phyloP scores from a whole-genome alignment of 2,329 filamentous ascomycete species.

The Sporothrix globosa region DNA sequence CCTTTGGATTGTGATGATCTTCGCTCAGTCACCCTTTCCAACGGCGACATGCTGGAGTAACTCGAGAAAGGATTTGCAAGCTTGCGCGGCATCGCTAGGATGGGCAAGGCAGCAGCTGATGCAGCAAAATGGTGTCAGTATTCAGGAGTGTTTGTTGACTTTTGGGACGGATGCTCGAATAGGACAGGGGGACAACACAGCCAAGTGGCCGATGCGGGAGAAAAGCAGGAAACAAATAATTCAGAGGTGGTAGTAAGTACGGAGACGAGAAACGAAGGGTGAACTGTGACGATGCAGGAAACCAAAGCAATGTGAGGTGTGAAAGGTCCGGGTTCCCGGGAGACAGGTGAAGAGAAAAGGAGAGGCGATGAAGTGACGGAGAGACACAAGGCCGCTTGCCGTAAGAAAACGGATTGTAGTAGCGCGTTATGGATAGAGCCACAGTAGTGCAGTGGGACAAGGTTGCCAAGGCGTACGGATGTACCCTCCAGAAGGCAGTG shows the following conservation, averaged over 20 bases:
- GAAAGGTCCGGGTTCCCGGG: background rate
- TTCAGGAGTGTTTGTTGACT: background rate
- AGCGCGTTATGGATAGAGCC: constrained; percentile 4
- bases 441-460: constrained; percentile 9
- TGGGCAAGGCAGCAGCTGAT: constrained; percentile 32
- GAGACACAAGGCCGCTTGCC: constrained; percentile 24
- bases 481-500: background rate
- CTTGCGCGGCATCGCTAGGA: constrained; percentile 60
- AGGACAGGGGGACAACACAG: background rate
- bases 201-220: constrained; percentile 1
- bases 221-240: background rate
- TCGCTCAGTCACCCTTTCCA: constrained; percentile 58
- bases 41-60: constrained; percentile 52
- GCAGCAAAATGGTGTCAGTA: constrained; percentile 23
- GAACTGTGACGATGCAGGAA: background rate
- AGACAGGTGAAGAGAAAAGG: background rate
- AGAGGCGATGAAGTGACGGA: background rate
- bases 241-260: background rate
- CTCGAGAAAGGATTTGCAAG: constrained; percentile 61
- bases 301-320: constrained; percentile 1
- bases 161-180: background rate
- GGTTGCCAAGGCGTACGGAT: background rate
- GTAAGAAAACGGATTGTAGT: background rate
- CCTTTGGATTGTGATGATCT: constrained; percentile 67
- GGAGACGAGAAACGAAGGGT: background rate